Base-by-base conservation (phyloP, 352 stramenopile species). In the Saprolegnia diclina region DNA sequence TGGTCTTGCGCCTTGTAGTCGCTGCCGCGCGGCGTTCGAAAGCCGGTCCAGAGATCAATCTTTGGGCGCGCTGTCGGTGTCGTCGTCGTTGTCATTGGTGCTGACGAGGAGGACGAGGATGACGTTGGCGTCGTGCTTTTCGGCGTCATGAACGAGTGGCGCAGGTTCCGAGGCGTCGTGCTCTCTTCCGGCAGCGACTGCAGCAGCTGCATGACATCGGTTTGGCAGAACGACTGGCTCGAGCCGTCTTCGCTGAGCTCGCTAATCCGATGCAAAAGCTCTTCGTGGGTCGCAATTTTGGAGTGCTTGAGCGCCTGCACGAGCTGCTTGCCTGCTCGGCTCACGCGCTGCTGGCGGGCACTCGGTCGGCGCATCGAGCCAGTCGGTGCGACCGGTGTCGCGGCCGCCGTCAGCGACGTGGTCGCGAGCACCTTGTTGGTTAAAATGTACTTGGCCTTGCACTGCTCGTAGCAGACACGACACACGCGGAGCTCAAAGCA, bases 371-470 rank as follows among this genome's bases (percentile, higher is more conserved):
- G 52, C 19, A n/a, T 14, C 24, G 21, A 29, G 19, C 1, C 19
- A 13, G 14, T 45, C 19, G 56, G 55, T 38, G 56, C 9, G 45
- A 14, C 22, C 50, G 19, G 22, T 52, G 37, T 21, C 16, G 42
- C 18, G 18, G 56, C 45, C 24, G 56, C 22, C 40, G 7, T 65
- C 13, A 37, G 16, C 24, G 19, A 38, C 38, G 22, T 68, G 21
- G 44, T 68, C 29, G 38, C 19, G 38, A 21, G 18, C 22, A 45
- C 37, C 45, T 57, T 68, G 62, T 57, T 68, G 62, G 38, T 68
- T 5, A 57, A 42, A 16, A 57, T 35, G 22, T 56, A 68, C 16
- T 68, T 68, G 16, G 62, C 45, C 24, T 68, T 48, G 62, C 42
- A 59, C 24, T 68, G 62, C 50, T 22, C 62, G 19, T 56, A 46